Evolutionary conservation across 768 basidiomycete genomes (phyloP).

Genomic region (Lactarius sp.): DNA sequence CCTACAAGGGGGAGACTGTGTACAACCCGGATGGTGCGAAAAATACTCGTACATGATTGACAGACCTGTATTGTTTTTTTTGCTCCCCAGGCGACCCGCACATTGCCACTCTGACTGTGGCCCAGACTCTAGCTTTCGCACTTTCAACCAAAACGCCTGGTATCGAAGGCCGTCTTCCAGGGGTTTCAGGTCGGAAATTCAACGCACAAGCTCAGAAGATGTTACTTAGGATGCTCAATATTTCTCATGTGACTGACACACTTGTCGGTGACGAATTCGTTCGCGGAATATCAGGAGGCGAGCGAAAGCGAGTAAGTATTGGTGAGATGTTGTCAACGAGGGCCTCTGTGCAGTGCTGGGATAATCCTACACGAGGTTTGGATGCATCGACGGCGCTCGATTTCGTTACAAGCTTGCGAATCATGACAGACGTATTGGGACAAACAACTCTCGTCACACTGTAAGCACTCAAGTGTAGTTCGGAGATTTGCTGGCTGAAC

Average conservation of each 20-base stretch:
- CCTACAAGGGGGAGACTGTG: conserved; percentile 74
- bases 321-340: conserved; percentile 84
- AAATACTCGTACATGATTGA: neutral
- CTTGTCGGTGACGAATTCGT: conserved; percentile 86
- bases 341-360: conserved; percentile 77
- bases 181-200: conserved; percentile 56
- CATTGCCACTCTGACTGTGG: conserved; percentile 76
- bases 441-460: conserved; percentile 78
- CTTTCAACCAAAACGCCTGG: conserved; percentile 73
- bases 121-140: conserved; percentile 68
- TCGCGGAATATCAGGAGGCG: conserved; percentile 74
- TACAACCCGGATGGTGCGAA: conserved; percentile 67
- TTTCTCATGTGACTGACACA: conserved; percentile 71
- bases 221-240: conserved; percentile 75
- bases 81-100: conserved; percentile 64
- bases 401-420: conserved; percentile 70
- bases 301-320: conserved; percentile 76
- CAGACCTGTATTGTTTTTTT: conserved; percentile 28
- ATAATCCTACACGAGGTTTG: conserved; percentile 76
- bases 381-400: conserved; percentile 88
- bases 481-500: neutral
- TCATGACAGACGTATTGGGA: conserved; percentile 79
- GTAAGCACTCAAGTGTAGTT: conserved; percentile 34
- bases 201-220: conserved; percentile 52
- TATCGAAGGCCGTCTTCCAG: conserved; percentile 65